Conservation (phyloP, 2,329 filamentous ascomycete species). For the Thelonectria blattea region DNA sequence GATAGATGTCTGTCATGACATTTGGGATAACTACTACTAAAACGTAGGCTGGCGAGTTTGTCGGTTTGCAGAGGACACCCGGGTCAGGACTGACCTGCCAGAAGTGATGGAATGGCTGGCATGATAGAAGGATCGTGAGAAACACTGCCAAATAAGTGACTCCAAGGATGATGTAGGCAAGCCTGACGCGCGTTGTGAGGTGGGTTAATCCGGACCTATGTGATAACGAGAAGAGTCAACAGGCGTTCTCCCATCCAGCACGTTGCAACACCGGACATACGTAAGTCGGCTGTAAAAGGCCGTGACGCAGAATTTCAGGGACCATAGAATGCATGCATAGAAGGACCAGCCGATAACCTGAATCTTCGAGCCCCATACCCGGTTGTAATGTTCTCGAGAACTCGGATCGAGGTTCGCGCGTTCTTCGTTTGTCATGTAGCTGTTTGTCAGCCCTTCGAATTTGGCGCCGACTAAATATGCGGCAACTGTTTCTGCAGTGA, state of each 20-base stretch:
- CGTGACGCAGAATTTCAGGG: conserved; percentile 39
- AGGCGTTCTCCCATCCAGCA: background rate
- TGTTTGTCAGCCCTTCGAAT: conserved; percentile 31
- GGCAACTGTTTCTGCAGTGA: conserved; percentile 31
- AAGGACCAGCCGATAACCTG: conserved; percentile 42
- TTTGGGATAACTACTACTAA: conserved; percentile 31
- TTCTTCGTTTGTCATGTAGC: conserved; percentile 28
- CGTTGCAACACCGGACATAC: conserved; percentile 25
- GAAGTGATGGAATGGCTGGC: conserved; percentile 50
- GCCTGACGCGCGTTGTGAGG: conserved; percentile 18
- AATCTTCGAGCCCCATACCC: conserved; percentile 40
- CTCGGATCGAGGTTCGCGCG: conserved; percentile 25
- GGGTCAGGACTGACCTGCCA: conserved; percentile 56
- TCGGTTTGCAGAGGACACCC: conserved; percentile 25
- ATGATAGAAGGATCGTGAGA: conserved; percentile 24
- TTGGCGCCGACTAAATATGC: conserved; percentile 32
- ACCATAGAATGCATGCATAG: conserved; percentile 42
- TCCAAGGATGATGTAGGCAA: conserved; percentile 28
- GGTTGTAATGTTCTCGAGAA: conserved; percentile 26
- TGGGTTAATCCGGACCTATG: conserved; percentile 27
- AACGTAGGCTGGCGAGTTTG: conserved; percentile 31
- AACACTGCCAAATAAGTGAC: conserved; percentile 23
- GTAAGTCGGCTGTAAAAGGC: conserved; percentile 40
- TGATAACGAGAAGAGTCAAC: background rate
- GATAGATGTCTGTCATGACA: conserved; percentile 28